Evolutionary conservation across 139 green algal species (phyloP), one percentile per base, ranked within the genome.

Genomic region (Pleodorina starrii): DNA sequence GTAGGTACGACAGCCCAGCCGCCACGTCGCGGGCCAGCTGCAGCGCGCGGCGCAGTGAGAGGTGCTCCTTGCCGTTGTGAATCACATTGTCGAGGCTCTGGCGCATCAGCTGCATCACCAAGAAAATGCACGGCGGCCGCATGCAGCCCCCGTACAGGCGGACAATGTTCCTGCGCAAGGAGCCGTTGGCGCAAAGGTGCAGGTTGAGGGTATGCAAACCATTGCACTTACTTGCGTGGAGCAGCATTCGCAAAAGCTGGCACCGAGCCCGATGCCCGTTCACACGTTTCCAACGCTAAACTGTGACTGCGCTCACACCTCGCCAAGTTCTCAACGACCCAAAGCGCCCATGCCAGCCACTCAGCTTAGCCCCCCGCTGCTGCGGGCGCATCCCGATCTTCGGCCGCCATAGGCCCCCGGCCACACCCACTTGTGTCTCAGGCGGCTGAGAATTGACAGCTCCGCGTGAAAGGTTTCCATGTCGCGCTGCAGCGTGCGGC

Each of bases 81-180:
- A 74, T 96, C 32, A 95, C 81, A 80, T 93, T 82, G 85, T 98
- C 96, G 87, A 98, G 89, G 88, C 63, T 79, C 43, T 68, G 43
- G 9, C 91, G n/a, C 88, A 93, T 92, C 17, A 93, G 84, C 90
- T 95, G 84, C 85, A 90, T 91, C 36, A 94, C 90, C 19, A 94
- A 81, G 78, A 94, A 94, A 14, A 93, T 89, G 46, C 77, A 59
- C 23, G 92, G 92, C 32, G 86, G 76, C 5, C 63, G 73, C 40
- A 93, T 50, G 84, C 73, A 90, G 25, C 85, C 92, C 42, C 92
- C 92, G 43, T 86, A 92, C 80, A 95, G 93, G 19, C 50, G 63
- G 16, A 95, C 89, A 54, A 96, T 94, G 90, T 96, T 92, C 38
- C 74, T 82, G 74, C 44, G 63, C n/a, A n/a, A n/a, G n/a, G n/a